Base-by-base conservation (phyloP, 805 yeast genomes). In the Cephaloascus fragrans region DNA sequence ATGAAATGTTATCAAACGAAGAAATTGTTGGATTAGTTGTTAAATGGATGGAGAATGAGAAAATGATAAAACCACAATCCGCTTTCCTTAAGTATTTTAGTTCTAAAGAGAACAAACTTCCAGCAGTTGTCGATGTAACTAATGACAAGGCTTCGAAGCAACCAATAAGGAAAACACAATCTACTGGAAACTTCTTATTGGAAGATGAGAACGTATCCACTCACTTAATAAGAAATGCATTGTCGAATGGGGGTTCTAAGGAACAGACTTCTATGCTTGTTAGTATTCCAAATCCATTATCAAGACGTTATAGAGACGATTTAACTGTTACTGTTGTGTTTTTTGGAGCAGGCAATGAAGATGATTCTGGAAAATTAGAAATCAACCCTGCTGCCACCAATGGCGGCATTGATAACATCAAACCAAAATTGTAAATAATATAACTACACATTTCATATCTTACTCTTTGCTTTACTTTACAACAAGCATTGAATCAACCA, bases 281-380 rank as follows among this genome's bases (percentile, higher is more conserved):
- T 15, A 81, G 93, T 39, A 87, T 93, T 39, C 97, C 97, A 16
- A 75, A 88, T 15, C 97, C 97, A 2, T 73, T 83, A 48, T 83
- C 96, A 17, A 77, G 98, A 61, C 73, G 87, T 35, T 90, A 89
- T 61, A 77, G 98, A 57, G 98, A 93, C 62, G 98, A 93, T 58
- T 69, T 93, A 54, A 89, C 97, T 1, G 97, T 89, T 4, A 87
- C 96, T 3, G 98, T 93, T 18, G 86, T 90, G 2, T 93, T 93
- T 60, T 93, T 93, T 56, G 95, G 95, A 10, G 69, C 68, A 37
- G 55, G 58, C 5, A 51, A 55, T 10, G 62, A 54, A 40, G 57
- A 64, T 44, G 69, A 66, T 26, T 50, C 49, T 18, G 81, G 81
- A 2, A 62, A 62, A 47, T 56, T 78, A 45, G 82, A 73, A 47